Evolutionary conservation across 495 filamentous ascomycete species (phyloP), one percentile per base, ranked within the genome.

Genomic region (Penicillium egyptiacum): DNA sequence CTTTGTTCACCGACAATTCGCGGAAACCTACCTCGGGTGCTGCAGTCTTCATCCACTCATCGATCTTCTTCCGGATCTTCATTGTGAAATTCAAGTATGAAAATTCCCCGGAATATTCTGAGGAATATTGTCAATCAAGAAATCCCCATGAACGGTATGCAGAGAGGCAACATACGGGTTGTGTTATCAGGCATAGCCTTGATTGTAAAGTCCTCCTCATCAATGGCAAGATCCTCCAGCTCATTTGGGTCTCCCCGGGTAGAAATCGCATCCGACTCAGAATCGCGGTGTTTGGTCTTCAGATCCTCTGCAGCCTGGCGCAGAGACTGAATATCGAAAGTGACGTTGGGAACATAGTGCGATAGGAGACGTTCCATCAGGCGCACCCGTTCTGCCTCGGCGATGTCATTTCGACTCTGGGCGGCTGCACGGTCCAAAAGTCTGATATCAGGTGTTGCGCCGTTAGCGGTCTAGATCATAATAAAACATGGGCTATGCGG

Each of bases 31-130:
- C 78, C 53, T 76, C 76, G 44, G 74, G 75, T 8, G 69, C 69
- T 4, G 71, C 72, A 0, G 64, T 71, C 50, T 76, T 75, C 73
- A 77, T 78, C 74, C 72, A 79, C 47, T 78, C 76, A 42, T 78
- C 75, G 30, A 79, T 80, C 48, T 76, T 78, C 60, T 72, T 70
- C 50, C 75, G 64, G 40, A 78, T 79, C 53, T 79, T 77, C 72
- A 74, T 76, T 6, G 76, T 78, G 45, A 81, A 80, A 46, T 80
- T 80, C 37, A 79, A 59, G 50, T 80, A 79, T 0, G 78, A 81
- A 54, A 79, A 81, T 56, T 81, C 78, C 16, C 78, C 78, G 4
- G 78, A 81, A 53, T 81, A 81, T 57, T 81, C 78, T 81, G 53
- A 17, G 1, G 30, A 58, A 31, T 17, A 23, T 5, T 19, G 44